Evolutionary conservation across 169 alveolate species (phyloP).

Genomic region (Condylostoma magnum): DNA sequence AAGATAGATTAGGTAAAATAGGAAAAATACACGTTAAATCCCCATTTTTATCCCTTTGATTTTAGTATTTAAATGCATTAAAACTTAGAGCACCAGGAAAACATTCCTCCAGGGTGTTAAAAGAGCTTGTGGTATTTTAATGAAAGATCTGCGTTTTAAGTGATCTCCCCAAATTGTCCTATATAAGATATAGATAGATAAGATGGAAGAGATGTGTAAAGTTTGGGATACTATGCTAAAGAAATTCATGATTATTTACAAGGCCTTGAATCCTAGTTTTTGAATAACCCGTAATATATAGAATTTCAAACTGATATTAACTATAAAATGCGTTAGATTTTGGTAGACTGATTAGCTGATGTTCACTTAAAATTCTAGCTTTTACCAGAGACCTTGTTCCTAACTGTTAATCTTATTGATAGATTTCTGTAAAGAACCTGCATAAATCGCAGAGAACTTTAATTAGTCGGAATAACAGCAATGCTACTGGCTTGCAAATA

Average conservation of each 20-base stretch:
- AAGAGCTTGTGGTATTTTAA: too few species aligned
- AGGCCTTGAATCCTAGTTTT: conserved; percentile 20
- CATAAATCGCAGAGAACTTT: conserved; percentile 44
- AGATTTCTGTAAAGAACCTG: conserved; percentile 53
- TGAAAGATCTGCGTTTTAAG: too few species aligned
- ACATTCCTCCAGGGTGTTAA: too few species aligned
- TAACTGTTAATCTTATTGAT: conserved; percentile 78
- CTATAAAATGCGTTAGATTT: conserved; percentile 75
- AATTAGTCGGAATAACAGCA: conserved; percentile 78
- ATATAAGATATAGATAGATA: conserved; percentile 9
- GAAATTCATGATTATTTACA: conserved; percentile 40
- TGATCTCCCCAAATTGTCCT: too few species aligned
- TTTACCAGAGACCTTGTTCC: conserved; percentile 74
- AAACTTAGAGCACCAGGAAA: too few species aligned
- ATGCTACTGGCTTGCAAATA: conserved; percentile 80
- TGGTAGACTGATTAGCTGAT: conserved; percentile 77
- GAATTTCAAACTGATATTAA: conserved; percentile 57
- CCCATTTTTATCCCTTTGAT: too few species aligned
- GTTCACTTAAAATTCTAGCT: conserved; percentile 79
- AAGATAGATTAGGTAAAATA: too few species aligned
- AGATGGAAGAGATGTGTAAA: conserved; percentile 40
- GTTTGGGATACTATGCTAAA: conserved; percentile 40
- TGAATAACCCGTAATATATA: neutral
- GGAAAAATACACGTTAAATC: too few species aligned
- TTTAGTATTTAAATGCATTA: too few species aligned